A percentile compares a stretch with the other conserved stretches of the same genome.
These are phyloP conservation scores for Wickerhamiella pararugosa DNA, from an alignment of 1,139 yeast genomes.

Conservation along the genomic window DNA sequence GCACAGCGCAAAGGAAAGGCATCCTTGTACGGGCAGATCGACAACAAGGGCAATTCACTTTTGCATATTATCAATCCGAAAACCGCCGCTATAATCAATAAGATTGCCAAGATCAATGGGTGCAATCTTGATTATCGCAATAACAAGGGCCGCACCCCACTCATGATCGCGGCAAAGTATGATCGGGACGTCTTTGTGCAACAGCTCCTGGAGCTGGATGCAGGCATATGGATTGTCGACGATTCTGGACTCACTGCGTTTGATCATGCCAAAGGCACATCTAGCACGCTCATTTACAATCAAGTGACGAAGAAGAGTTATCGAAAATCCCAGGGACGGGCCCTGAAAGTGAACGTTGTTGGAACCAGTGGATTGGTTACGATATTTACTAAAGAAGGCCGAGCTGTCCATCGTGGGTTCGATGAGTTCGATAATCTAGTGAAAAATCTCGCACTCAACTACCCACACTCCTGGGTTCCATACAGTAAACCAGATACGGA, in stretches of 20 bases:
- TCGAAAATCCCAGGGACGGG: background rate
- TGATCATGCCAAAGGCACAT: constrained; percentile 6
- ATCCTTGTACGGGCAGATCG: constrained; percentile 42
- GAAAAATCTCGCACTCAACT: background rate
- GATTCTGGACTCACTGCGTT: constrained; percentile 2
- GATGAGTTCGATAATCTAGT: constrained; percentile 7
- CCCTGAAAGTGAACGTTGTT: constrained; percentile 2
- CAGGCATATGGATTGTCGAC: constrained; percentile 4
- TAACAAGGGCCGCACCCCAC: constrained; percentile 45
- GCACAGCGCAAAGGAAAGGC: constrained; percentile 8
- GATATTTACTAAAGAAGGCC: background rate
- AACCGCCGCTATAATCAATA: constrained; percentile 23
- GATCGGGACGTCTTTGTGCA: constrained; percentile 7
- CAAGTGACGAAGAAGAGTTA: background rate
- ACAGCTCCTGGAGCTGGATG: constrained; percentile 1
- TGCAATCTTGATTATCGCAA: constrained; percentile 53
- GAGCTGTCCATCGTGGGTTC: constrained; percentile 7
- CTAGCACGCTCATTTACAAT: background rate
- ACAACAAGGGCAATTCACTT: constrained; percentile 56
- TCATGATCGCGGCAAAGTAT: constrained; percentile 53
- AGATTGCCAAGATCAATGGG: constrained; percentile 28
- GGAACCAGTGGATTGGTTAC: constrained; percentile 1
- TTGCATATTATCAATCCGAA: constrained; percentile 49
- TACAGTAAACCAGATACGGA: constrained; percentile 5
- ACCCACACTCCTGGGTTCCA: constrained; percentile 13